A percentile compares a stretch with the other conserved stretches of the same genome.
These are phyloP conservation scores for Asterophora parasitica DNA, from an alignment of 768 basidiomycete genomes.

Conservation along the genomic window DNA sequence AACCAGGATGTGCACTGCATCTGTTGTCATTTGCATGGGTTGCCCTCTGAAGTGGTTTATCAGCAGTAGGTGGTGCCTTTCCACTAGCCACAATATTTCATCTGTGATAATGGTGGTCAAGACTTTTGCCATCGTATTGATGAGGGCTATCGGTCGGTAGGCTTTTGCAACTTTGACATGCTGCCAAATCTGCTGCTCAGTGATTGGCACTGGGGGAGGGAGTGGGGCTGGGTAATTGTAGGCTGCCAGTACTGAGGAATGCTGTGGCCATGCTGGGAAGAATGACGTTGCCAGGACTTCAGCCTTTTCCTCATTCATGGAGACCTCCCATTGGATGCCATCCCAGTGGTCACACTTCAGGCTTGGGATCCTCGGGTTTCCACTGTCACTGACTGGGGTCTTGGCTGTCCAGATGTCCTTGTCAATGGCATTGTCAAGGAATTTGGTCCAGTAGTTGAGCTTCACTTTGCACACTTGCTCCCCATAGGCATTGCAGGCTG, in stretches of 20 bases:
- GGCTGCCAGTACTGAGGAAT: no score
- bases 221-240: neutral
- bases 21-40: slow-evolving; percentile 24
- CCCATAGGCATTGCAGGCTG: neutral
- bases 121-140: slow-evolving; percentile 17
- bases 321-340: no score
- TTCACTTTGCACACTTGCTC: neutral
- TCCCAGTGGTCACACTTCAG: no score
- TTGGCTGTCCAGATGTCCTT: no score
- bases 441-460: no score
- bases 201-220: neutral
- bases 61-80: slow-evolving; percentile 17
- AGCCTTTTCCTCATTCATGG: no score
- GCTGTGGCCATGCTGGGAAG: no score
- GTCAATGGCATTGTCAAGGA: no score
- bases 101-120: slow-evolving; percentile 18
- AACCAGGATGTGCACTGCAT: slow-evolving; percentile 26
- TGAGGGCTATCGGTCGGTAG: slow-evolving; percentile 31
- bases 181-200: slow-evolving; percentile 12
- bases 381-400: no score
- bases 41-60: slow-evolving; percentile 26
- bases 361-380: no score
- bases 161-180: slow-evolving; percentile 25
- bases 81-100: slow-evolving; percentile 12
- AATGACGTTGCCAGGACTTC: no score